Percentiles rank a stretch among this genome's conserved stretches.
These are phyloP conservation scores for Botryotinia globosa DNA, from an alignment of 2,329 filamentous ascomycete genomes.

Conservation along the genomic window DNA sequence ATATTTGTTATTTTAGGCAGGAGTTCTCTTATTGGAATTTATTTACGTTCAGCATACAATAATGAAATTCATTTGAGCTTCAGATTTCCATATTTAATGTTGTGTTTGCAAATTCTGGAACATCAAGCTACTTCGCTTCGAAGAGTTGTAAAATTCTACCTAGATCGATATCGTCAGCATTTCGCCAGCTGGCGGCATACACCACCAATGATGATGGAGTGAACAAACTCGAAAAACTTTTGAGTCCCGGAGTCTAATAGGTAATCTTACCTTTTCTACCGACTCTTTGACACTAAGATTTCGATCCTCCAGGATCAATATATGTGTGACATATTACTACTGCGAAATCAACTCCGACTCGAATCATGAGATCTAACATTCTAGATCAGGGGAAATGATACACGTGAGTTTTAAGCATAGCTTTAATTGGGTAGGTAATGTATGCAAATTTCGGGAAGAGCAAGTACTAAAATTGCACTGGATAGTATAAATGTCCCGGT, in stretches of 20 bases:
- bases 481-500: not conserved
- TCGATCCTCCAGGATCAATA: not conserved
- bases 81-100: not conserved
- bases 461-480: accelerated
- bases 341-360: not conserved
- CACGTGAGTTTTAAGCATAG: not conserved
- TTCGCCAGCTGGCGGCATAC: accelerated
- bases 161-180: not conserved
- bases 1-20: not conserved
- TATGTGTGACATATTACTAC: not conserved
- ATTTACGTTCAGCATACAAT: not conserved
- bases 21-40: not conserved
- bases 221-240: not conserved
- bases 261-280: not conserved
- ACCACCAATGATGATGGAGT: not conserved
- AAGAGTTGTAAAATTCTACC: not conserved
- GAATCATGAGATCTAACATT: not conserved
- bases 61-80: not conserved
- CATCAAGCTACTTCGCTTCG: accelerated
- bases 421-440: accelerated
- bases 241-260: not conserved
- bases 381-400: not conserved
- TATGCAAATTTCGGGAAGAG: not conserved
- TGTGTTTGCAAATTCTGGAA: accelerated
- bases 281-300: not conserved